Evolutionary conservation across 2,329 filamentous ascomycete species (phyloP), one percentile per base, ranked within the genome.

Genomic region (Paecilomyces niveus): DNA sequence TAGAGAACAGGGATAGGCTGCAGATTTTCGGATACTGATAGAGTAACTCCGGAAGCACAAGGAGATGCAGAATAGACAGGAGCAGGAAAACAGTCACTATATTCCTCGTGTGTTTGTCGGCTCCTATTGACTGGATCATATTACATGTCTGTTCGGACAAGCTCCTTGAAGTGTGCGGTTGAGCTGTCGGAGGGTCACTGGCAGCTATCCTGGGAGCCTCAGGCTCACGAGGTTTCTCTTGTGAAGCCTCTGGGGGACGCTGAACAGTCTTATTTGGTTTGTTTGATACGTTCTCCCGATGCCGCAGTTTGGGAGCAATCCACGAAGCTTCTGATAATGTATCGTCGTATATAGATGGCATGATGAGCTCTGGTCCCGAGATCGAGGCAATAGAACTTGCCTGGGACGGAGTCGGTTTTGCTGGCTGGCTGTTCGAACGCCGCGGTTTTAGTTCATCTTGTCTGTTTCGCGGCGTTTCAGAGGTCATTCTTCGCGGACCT

Each of bases 301-400:
- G 54, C 53, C 64, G 68, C 21, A 70, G 50, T 24, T 61, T 59
- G 22, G 70, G 68, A 24, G 67, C 69, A 24, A 73, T 62, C 71
- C 71, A 73, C 35, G 71, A 73, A 24, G 59, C 67, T 54, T 73
- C 70, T 22, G 67, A 63, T 45, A 70, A 65, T 6, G 70, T 66
- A 3, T 66, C 64, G 54, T 74, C 71, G 61, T 68, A 70, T 53
- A 75, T 74, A 3, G 73, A 74, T 3, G 73, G 73, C 73, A 75
- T 75, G 22, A 75, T 71, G 6, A 75, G 68, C 57, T 75, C 72
- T 1, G 73, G 72, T 3, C 73, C 73, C 11, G 71, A 67, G 52
- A 67, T 60, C 35, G 35, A 70, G 10, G 70, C 72, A 35, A 65
- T 63, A 50, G 64, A 64, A 26, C 63, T 61, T 9, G 60, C 56